Conservation (phyloP, 2,329 filamentous ascomycete species). For the Microcyclosporella mali region DNA sequence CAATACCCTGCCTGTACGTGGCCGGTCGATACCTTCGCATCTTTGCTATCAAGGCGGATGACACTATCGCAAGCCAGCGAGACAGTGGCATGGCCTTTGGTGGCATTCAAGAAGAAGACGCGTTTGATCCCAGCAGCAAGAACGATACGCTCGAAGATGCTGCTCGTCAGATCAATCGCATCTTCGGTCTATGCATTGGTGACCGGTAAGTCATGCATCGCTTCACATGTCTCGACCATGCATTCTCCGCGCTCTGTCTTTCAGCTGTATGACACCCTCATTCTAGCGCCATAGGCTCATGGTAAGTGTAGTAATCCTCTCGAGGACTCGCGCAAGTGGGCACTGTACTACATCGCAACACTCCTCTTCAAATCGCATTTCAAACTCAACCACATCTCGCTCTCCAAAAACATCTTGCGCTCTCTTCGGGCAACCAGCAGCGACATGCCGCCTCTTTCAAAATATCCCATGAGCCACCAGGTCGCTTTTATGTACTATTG, state of each 20-base stretch:
- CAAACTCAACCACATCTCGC: slow-evolving; percentile 72
- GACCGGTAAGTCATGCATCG: slow-evolving; percentile 60
- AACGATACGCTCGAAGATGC: slow-evolving; percentile 86
- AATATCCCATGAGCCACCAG: slow-evolving; percentile 82
- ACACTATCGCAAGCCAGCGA: slow-evolving; percentile 52
- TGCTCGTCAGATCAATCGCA: slow-evolving; percentile 80
- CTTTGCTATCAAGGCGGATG: slow-evolving; percentile 88
- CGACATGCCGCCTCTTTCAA: slow-evolving; percentile 73
- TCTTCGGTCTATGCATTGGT: slow-evolving; percentile 83
- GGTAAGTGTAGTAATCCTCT: slow-evolving; percentile 59
- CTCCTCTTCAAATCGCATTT: slow-evolving; percentile 98
- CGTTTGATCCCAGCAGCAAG: slow-evolving; percentile 68
- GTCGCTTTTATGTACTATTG: slow-evolving; percentile 97
- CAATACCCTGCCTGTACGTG: slow-evolving; percentile 81
- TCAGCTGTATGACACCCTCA: not conserved
- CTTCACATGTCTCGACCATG: not conserved
- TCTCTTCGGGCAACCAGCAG: slow-evolving; percentile 62
- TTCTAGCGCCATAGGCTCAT: slow-evolving; percentile 18
- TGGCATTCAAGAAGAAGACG: slow-evolving; percentile 75
- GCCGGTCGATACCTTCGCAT: slow-evolving; percentile 78
- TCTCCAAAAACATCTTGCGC: slow-evolving; percentile 84
- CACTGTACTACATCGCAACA: slow-evolving; percentile 90
- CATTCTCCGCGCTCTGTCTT: not conserved
- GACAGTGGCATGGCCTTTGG: slow-evolving; percentile 28
- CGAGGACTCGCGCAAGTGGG: slow-evolving; percentile 94